Base-by-base conservation (phyloP, 2,329 filamentous ascomycete genomes). In the Xylariaceae sp. region DNA sequence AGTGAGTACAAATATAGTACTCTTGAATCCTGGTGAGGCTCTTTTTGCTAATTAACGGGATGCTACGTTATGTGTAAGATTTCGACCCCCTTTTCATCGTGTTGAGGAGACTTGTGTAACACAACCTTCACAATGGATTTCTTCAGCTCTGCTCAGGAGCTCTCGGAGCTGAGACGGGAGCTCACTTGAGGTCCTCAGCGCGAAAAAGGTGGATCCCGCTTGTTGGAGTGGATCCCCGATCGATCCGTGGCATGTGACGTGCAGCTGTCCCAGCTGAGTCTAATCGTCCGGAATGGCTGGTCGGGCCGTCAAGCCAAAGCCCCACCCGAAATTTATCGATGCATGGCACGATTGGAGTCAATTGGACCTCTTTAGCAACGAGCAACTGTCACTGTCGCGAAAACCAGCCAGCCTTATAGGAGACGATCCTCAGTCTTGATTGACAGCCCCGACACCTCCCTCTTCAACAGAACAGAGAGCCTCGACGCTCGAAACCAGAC, bases 401-500 rank as follows among this genome's bases (percentile, higher is more conserved):
- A 51, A n/a, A 35, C 18, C 9, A 35, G 13, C 52, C 23, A 30
- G 23, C 23, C 23, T 30, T 30, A 4, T 15, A 18, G 5, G 35
- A 18, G 34, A 58, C 34, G 4, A 57, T 47, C 54, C 35, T 51
- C 53, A 57, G 54, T 47, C 39, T 56, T 18, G 23, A 55, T 56
- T 18, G 23, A 55, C 17, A 34, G 47, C 53, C 15, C 37, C n/a
- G n/a, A 44, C 11, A 56, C 10, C 7, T 35, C 39, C 23, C 23
- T 57, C 23, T 53, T 57, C 48, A 52, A 62, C 60, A 56, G 51
- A 48, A 45, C 45, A 55, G 51, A 60, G 67, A 67, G 67, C 66
- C 50, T 51, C 64, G 55, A 61, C 63, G 66, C 69, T 71, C 66
- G 64, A 51, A 61, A 55, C 53, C 60, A 53, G 65, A 62, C 70